A percentile compares a stretch with the other conserved stretches of the same genome.
Conservation (phyloP, 352 stramenopile genomes). For the Pythium sukuiense region DNA sequence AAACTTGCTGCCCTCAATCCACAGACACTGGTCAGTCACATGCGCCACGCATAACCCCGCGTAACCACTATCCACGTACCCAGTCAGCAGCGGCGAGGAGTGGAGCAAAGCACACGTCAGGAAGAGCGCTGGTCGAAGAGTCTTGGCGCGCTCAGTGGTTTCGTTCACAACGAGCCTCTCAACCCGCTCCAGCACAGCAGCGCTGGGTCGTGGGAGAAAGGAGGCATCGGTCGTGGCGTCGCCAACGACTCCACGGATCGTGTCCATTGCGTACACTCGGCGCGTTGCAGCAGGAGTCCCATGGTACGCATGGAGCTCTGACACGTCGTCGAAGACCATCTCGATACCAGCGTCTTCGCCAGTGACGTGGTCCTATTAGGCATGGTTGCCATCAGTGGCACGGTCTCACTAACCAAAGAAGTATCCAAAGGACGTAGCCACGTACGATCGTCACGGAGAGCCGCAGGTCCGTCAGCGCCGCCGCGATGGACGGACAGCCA, state of each 20-base stretch:
- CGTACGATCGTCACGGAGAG: slow-evolving; percentile 79
- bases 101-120: slow-evolving; percentile 60
- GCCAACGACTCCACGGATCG: slow-evolving; percentile 37
- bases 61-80: slow-evolving; percentile 14
- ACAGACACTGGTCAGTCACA: neutral
- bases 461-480: slow-evolving; percentile 80
- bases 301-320: slow-evolving; percentile 31
- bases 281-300: slow-evolving; percentile 22
- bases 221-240: slow-evolving; percentile 38
- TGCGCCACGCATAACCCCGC: neutral
- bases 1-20: neutral
- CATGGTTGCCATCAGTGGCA: neutral
- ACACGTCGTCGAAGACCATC: slow-evolving; percentile 57
- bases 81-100: slow-evolving; percentile 31
- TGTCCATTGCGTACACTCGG: slow-evolving; percentile 35
- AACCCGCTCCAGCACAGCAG: slow-evolving; percentile 47
- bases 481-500: slow-evolving; percentile 79
- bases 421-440: slow-evolving; percentile 8
- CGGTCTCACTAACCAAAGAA: neutral
- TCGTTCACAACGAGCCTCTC: slow-evolving; percentile 48
- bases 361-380: slow-evolving; percentile 17
- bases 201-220: slow-evolving; percentile 51
- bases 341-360: slow-evolving; percentile 33
- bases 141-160: slow-evolving; percentile 40
- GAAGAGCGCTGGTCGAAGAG: slow-evolving; percentile 56